phyloP scores from a whole-genome alignment of 2,329 filamentous ascomycete species.

The Microdochium nivale region DNA sequence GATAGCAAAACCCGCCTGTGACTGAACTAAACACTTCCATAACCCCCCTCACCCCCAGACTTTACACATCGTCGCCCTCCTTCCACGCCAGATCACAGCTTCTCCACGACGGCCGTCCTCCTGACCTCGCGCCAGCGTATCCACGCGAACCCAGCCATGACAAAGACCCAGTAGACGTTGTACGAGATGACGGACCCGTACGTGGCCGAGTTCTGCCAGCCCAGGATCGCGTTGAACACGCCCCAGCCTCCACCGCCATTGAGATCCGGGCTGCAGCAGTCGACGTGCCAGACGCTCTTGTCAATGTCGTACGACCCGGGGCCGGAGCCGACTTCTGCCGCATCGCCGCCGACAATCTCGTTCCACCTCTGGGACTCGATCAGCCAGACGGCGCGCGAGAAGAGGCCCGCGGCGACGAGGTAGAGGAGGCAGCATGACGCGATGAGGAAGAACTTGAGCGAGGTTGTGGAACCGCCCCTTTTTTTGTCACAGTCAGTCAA shows the following conservation, averaged over 20 bases:
- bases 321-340: slow-evolving; percentile 42
- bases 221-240: slow-evolving; percentile 77
- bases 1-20: no score
- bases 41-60: no score
- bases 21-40: no score
- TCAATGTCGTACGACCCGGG: slow-evolving; percentile 74
- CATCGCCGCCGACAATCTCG: slow-evolving; percentile 50
- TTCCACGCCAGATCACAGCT: background rate
- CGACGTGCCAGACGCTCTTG: slow-evolving; percentile 74
- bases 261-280: slow-evolving; percentile 69
- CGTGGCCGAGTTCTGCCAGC: slow-evolving; percentile 83
- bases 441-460: slow-evolving; percentile 71
- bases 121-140: slow-evolving; percentile 58
- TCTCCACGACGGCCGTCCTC: background rate
- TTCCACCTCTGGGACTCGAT: slow-evolving; percentile 66
- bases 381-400: slow-evolving; percentile 68
- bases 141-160: slow-evolving; percentile 55
- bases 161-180: slow-evolving; percentile 75
- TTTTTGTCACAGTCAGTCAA: no score
- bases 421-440: slow-evolving; percentile 76
- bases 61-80: no score
- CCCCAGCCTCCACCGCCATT: slow-evolving; percentile 76
- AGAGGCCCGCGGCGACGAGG: slow-evolving; percentile 73
- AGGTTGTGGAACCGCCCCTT: slow-evolving; percentile 56
- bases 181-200: slow-evolving; percentile 83